Conservation (phyloP, 2,329 filamentous ascomycete species). For the Aspergillus ruber region DNA sequence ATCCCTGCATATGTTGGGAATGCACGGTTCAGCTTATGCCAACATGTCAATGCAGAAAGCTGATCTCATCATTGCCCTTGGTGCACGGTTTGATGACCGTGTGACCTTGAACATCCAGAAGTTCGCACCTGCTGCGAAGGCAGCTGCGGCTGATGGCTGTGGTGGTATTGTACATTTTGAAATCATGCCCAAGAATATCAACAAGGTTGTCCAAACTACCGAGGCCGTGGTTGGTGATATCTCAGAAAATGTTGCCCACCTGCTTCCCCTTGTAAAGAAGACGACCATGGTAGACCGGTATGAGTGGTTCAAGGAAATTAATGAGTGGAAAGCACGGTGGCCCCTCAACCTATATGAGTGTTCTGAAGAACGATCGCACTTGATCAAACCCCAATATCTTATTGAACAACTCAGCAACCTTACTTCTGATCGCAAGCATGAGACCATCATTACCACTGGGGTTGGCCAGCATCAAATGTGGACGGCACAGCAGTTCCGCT, state of each 20-base stretch:
- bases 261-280: slow-evolving; percentile 62
- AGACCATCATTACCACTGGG: slow-evolving; percentile 80
- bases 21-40: slow-evolving; percentile 90
- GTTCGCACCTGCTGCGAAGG: slow-evolving; percentile 77
- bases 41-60: slow-evolving; percentile 95
- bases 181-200: slow-evolving; percentile 97
- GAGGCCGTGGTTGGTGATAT: slow-evolving; percentile 89
- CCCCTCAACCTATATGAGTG: slow-evolving; percentile 59
- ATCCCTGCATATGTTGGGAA: slow-evolving; percentile 91
- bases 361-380: slow-evolving; percentile 61
- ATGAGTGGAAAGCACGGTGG: slow-evolving; percentile 79
- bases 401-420: slow-evolving; percentile 80
- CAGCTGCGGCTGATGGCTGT: slow-evolving; percentile 70
- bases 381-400: slow-evolving; percentile 86
- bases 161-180: slow-evolving; percentile 95
- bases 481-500: slow-evolving; percentile 88
- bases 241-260: slow-evolving; percentile 61
- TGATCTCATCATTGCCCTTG: slow-evolving; percentile 85
- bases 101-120: slow-evolving; percentile 71
- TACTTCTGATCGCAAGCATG: slow-evolving; percentile 66
- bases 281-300: slow-evolving; percentile 52
- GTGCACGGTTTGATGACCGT: slow-evolving; percentile 87
- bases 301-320: slow-evolving; percentile 81
- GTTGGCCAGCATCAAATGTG: slow-evolving; percentile 98
- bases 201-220: slow-evolving; percentile 92